Evolutionary conservation across 2,329 filamentous ascomycete species (phyloP).

Genomic region (Acrodontium crateriforme): DNA sequence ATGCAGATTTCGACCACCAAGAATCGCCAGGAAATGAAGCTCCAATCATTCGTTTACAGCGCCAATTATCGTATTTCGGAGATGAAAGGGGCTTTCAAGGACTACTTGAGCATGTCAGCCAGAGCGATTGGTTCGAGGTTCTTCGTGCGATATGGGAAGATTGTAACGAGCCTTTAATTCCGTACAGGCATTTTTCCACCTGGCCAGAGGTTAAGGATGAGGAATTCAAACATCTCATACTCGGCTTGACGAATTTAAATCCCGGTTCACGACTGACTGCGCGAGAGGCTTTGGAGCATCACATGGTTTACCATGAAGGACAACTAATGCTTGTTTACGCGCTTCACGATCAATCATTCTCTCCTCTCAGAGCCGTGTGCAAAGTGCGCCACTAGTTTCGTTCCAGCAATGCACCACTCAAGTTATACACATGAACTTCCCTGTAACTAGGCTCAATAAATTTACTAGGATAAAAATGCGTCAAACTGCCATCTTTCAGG

Average conservation of each 20-base stretch:
- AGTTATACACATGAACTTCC: too few species aligned
- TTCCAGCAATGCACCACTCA: too few species aligned
- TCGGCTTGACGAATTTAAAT: not conserved
- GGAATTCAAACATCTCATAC: not conserved
- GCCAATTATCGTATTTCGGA: not conserved
- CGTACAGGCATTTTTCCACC: not conserved
- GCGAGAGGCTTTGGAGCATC: constrained; percentile 2
- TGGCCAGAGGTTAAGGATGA: not conserved
- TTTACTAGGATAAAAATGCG: too few species aligned
- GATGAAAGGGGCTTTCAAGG: not conserved
- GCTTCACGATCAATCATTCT: too few species aligned
- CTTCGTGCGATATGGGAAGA: not conserved
- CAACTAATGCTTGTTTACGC: too few species aligned
- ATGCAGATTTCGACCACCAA: constrained; percentile 3
- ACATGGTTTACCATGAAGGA: too few species aligned
- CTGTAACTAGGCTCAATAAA: too few species aligned
- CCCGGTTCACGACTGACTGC: constrained; percentile 1
- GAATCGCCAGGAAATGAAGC: constrained; percentile 2
- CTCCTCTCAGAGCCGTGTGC: too few species aligned
- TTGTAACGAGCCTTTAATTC: not conserved
- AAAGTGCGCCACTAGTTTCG: too few species aligned
- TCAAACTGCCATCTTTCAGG: too few species aligned
- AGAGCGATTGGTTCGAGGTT: not conserved
- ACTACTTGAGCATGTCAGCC: not conserved
- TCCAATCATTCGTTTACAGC: not conserved